Evolutionary conservation across 805 yeast species (phyloP), one percentile per base, ranked within the genome.

Genomic region (Saturnispora saitoi): DNA sequence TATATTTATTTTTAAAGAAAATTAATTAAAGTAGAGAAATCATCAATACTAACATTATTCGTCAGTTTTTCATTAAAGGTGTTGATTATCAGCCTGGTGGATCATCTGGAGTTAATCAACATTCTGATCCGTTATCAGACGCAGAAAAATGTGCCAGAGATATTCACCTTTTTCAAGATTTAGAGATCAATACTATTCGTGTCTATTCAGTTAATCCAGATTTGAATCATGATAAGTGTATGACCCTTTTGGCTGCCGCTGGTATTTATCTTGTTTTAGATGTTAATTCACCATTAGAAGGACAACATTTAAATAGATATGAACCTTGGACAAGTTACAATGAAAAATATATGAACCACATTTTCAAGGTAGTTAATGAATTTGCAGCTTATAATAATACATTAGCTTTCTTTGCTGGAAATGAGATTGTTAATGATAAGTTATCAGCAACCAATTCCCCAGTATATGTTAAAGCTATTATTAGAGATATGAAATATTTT

Each of bases 81-180:
- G 86, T 90, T 24, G 98, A 87, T 66, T 90, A 90, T 67, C 97
- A 90, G 65, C 96, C 96, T 0, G 48, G 48, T n/a, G 48, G 48
- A 4, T 95, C 96, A 49, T 83, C 95, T 2, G 86, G 95, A 14
- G 77, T 83, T 52, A 70, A 83, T 52, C 73, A 80, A 4, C 9
- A 46, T 39, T 15, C 8, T 22, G 95, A 88, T 66, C 90, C 91
- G 5, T 67, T 85, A 30, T 80, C 82, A n/a, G 81, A 80, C 56
- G 63, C 70, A 4, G 65, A 63, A 3, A 66, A 69, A 15, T 85
- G 91, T 65, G 66, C 72, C 48, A 75, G 95, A 66, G 95, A 85
- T 64, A 70, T 85, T 49, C 71, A 75, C 38, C 72, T 78, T 57
- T 82, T 85, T 64, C 59, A 76, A 59, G 81, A 83, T 17, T 68